Base-by-base conservation (phyloP, 768 basidiomycete genomes). In the Phaeolepiota aurea region DNA sequence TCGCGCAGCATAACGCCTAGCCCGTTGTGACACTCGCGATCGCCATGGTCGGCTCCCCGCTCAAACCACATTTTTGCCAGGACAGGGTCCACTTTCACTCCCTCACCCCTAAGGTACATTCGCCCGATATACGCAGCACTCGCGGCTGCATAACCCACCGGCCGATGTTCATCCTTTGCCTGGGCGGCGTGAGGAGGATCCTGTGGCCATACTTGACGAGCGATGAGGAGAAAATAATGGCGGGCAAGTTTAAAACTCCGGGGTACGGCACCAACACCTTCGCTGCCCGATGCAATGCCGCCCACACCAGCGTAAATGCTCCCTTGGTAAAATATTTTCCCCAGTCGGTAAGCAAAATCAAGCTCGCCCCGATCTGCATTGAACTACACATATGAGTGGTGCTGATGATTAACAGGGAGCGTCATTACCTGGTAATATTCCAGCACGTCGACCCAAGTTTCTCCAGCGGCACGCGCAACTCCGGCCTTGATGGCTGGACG, bases 241-340 rank as follows among this genome's bases (percentile, higher is more conserved):
- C 75, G 70, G 4, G 96, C 92, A 20, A 76, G 69, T 14, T 63
- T 64, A 57, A 77, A 94, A 56, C 89, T 87, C 33, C 84, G 77
- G 1, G 82, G 78, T 10, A 96, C 74, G n/a, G 79, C 79, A 5
- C 89, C 90, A 19, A 91, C 90, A n/a, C 88, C 88, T 62, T 94
- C 89, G 18, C 87, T 86, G 12, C 91, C 89, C 1, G 87, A 91
- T 2, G 74, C 77, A 30, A 87, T 79, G 7, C 94, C 93, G 2
- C 90, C 90, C 11, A 70, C 59, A 7, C 77, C 66, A 3, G 76
- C 71, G 53, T 96, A 97, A 23, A 97, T 85, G 43, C 87, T 91
- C 13, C 96, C 96, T 55, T 92, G 87, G 54, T 99, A 98, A 63
- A 85, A 94, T 7, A 98, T 87, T 61, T 89, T 84, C n/a, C 91